phyloP scores from a whole-genome alignment of 805 yeast species.

The Ogataea paraovalis region DNA sequence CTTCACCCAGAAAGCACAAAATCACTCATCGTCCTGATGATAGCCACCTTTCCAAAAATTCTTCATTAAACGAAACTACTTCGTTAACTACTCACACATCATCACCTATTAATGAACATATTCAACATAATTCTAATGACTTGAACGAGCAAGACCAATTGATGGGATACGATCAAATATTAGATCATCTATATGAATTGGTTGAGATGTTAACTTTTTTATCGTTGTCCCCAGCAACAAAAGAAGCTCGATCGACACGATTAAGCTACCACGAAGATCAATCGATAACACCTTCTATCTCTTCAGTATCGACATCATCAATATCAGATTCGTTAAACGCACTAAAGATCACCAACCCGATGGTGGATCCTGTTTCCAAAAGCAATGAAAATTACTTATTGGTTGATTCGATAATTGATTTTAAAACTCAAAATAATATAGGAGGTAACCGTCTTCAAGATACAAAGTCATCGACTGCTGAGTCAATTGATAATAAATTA shows the following conservation, averaged over 20 bases:
- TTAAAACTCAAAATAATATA: no score
- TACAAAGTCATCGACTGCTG: no score
- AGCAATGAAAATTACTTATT: no score
- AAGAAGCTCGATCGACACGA: no score
- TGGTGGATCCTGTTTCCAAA: background rate
- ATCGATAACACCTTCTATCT: no score
- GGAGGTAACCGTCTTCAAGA: no score
- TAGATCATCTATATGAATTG: conserved; percentile 5
- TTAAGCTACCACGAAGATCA: no score
- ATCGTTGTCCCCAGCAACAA: background rate
- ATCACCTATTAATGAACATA: background rate
- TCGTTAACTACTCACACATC: background rate
- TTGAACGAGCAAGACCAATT: background rate
- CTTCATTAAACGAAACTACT: background rate
- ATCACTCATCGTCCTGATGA: background rate
- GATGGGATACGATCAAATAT: conserved; percentile 2
- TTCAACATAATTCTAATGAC: background rate
- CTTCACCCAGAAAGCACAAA: background rate
- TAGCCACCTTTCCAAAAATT: background rate
- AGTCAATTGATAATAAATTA: background rate
- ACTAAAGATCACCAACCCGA: background rate
- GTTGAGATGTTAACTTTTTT: conserved; percentile 1
- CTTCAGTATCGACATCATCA: background rate
- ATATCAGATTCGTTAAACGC: background rate
- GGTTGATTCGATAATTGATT: no score